Evolutionary conservation across 805 yeast species (phyloP).

Genomic region (Hanseniaspora nectarophila): DNA sequence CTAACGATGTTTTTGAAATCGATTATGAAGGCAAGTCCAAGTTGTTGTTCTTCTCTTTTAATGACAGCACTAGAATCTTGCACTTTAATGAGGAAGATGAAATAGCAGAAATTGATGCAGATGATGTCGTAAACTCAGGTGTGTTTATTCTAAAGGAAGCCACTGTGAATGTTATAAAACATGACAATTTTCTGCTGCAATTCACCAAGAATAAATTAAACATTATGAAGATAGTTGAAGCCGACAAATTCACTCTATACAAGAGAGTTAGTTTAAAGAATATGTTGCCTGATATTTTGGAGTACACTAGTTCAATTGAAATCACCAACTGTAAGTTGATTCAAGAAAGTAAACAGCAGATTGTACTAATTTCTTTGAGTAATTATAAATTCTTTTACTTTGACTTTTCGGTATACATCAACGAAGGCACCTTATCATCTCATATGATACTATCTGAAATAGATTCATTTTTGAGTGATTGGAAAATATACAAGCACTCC

Average conservation of each 20-base stretch:
- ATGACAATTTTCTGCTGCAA: background rate
- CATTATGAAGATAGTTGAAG: slow-evolving; percentile 4
- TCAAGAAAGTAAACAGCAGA: background rate
- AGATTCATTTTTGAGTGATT: slow-evolving; percentile 3
- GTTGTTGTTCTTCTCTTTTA: background rate
- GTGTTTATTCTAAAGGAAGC: slow-evolving; percentile 10
- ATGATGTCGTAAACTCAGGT: slow-evolving; percentile 7
- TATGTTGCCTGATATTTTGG: slow-evolving; percentile 6
- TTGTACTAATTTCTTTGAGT: background rate
- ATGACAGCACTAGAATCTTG: slow-evolving; percentile 3
- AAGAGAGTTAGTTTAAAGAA: background rate
- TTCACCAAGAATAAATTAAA: slow-evolving; percentile 3
- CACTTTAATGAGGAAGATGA: slow-evolving; percentile 12
- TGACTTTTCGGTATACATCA: background rate
- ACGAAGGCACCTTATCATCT: background rate
- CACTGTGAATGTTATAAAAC: background rate
- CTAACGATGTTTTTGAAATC: background rate
- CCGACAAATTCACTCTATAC: background rate
- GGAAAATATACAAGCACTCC: background rate
- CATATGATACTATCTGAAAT: background rate
- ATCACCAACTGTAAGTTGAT: background rate
- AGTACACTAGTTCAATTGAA: slow-evolving; percentile 4
- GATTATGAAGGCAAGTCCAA: background rate
- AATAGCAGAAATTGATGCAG: slow-evolving; percentile 8
- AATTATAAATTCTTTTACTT: slow-evolving; percentile 6